Conservation (phyloP, 352 stramenopile genomes). For the Globisporangium sylvaticum region DNA sequence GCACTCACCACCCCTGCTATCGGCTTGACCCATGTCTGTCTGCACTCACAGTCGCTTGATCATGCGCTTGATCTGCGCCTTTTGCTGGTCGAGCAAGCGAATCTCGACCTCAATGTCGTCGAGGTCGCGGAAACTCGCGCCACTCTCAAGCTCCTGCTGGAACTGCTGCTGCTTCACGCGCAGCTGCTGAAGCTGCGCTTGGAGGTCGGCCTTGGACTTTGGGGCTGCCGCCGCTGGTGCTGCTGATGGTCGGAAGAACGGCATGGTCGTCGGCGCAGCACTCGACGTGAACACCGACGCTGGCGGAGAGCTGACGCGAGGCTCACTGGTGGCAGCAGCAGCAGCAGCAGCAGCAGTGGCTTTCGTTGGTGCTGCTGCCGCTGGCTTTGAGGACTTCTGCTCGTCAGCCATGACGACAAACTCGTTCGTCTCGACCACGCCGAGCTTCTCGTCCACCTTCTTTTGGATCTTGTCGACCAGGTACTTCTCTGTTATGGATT, state of each 20-base stretch:
- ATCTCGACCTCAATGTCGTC: conserved; percentile 49
- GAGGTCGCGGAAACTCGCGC: conserved; percentile 11
- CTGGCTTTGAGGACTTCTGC: conserved; percentile 1
- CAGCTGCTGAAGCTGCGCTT: conserved; percentile 38
- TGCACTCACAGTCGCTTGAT: conserved; percentile 37
- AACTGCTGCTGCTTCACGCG: conserved; percentile 29
- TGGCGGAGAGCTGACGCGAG: background rate
- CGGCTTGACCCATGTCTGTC: background rate
- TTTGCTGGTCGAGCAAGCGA: conserved; percentile 51
- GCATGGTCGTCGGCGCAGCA: conserved; percentile 18
- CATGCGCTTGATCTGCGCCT: conserved; percentile 43
- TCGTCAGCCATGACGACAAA: conserved; percentile 29
- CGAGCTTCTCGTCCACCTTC: conserved; percentile 52
- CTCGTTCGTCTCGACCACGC: conserved; percentile 41
- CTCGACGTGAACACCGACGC: conserved; percentile 23
- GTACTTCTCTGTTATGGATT: conserved; percentile 32
- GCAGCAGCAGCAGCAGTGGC: background rate
- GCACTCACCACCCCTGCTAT: background rate
- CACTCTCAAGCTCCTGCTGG: conserved; percentile 19
- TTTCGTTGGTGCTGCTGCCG: background rate
- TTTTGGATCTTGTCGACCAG: conserved; percentile 49
- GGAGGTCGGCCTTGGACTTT: conserved; percentile 36
- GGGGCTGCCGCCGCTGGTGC: conserved; percentile 9
- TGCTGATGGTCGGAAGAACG: conserved; percentile 29
- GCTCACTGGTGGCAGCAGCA: background rate